Percentiles rank a stretch among this genome's conserved stretches.
Conservation (phyloP, 495 filamentous ascomycete species). For the Penicillium ochrochloron region DNA sequence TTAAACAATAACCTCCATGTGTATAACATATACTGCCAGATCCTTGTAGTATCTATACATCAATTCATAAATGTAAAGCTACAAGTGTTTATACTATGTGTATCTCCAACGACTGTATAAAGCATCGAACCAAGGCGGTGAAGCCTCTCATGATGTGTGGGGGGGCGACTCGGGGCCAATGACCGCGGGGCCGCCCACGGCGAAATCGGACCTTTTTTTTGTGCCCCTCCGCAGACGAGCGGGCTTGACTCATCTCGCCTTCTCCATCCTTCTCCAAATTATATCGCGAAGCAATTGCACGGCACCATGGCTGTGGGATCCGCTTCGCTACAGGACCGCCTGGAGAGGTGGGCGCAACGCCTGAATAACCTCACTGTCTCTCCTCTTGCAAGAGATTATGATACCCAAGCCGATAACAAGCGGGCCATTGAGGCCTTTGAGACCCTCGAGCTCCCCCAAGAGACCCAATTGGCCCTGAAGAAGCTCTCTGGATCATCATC, state of each 20-base stretch:
- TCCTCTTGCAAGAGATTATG: slow-evolving; percentile 56
- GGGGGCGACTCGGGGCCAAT: slow-evolving; percentile 27
- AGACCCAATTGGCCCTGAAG: slow-evolving; percentile 43
- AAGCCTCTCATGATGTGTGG: slow-evolving; percentile 17
- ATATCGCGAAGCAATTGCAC: slow-evolving; percentile 21
- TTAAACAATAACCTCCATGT: too few relatives aligned
- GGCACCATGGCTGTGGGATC: slow-evolving; percentile 45
- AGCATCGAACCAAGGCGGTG: slow-evolving; percentile 15
- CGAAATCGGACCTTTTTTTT: slow-evolving; percentile 35
- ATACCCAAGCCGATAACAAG: slow-evolving; percentile 44
- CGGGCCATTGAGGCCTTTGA: slow-evolving; percentile 55
- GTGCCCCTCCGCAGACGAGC: slow-evolving; percentile 26
- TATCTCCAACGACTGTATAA: background rate
- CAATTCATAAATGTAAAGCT: too few relatives aligned
- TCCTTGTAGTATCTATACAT: too few relatives aligned
- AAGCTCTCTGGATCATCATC: slow-evolving; percentile 46
- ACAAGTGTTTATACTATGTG: too few relatives aligned
- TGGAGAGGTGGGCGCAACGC: slow-evolving; percentile 53
- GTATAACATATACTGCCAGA: too few relatives aligned
- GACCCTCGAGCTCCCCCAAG: slow-evolving; percentile 44
- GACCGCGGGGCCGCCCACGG: slow-evolving; percentile 16
- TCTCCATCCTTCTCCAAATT: slow-evolving; percentile 6
- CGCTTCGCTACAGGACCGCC: slow-evolving; percentile 47
- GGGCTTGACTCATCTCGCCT: slow-evolving; percentile 29
- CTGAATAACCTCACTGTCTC: slow-evolving; percentile 55